These are phyloP conservation scores for Taphrina flavorubra DNA, from an alignment of 1,139 yeast genomes.

Conservation along the genomic window DNA sequence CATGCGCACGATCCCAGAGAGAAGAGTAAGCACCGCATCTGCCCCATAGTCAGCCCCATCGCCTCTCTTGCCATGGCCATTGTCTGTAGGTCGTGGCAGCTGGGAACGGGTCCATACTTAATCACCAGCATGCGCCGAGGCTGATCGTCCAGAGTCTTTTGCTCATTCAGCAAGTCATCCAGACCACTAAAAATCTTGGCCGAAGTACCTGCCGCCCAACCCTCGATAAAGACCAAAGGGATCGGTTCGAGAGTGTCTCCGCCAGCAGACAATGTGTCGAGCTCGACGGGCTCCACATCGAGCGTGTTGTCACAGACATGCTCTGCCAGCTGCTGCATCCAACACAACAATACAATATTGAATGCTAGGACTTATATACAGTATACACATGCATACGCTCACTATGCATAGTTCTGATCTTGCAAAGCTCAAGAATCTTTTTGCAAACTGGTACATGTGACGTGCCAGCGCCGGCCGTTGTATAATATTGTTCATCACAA, in stretches of 20 bases:
- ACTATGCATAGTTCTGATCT: too few relatives aligned
- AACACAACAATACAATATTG: too few relatives aligned
- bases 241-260: constrained; percentile 23
- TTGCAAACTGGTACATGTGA: too few relatives aligned
- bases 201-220: constrained; percentile 39
- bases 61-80: too few relatives aligned
- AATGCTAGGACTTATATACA: too few relatives aligned
- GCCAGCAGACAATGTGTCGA: neutral
- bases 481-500: too few relatives aligned
- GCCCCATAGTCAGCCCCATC: too few relatives aligned
- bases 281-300: constrained; percentile 6
- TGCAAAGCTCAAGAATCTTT: too few relatives aligned
- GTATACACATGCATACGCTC: too few relatives aligned
- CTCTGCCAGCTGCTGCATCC: too few relatives aligned
- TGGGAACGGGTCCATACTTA: neutral
- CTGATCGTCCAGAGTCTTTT: neutral
- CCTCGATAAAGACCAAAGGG: constrained; percentile 38
- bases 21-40: constrained; percentile 38
- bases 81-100: too few relatives aligned
- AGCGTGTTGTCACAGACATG: neutral
- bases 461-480: too few relatives aligned
- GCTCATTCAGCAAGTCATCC: constrained; percentile 24
- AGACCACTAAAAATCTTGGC: constrained; percentile 39
- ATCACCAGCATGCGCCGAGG: constrained; percentile 32
- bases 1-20: constrained; percentile 35